phyloP scores from a whole-genome alignment of 805 yeast genomes.

The Myxozyma geophila region DNA sequence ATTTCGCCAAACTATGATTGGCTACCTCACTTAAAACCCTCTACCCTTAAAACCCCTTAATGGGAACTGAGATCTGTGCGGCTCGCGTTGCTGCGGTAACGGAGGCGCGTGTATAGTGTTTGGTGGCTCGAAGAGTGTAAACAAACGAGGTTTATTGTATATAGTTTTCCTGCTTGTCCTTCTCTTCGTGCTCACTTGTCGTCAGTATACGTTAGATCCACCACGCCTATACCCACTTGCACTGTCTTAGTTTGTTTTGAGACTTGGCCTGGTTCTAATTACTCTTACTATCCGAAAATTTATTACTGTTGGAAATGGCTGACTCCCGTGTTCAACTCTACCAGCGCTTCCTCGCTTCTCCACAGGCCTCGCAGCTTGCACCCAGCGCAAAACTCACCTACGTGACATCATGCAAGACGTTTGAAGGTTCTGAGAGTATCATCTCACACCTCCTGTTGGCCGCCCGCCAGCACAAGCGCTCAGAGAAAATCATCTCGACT shows the following conservation, averaged over 20 bases:
- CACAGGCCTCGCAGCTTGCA: conserved; percentile 17
- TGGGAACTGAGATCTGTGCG: not conserved
- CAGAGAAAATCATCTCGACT: conserved; percentile 32
- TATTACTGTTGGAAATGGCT: not conserved
- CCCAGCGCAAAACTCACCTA: conserved; percentile 29
- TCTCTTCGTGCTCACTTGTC: not conserved
- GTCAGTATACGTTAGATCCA: no score
- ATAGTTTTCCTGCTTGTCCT: not conserved
- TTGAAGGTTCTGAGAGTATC: conserved; percentile 33
- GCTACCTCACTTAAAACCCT: not conserved
- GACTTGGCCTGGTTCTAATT: no score
- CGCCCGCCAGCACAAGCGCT: conserved; percentile 30
- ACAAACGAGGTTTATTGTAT: not conserved
- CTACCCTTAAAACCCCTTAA: not conserved
- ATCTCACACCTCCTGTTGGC: conserved; percentile 32
- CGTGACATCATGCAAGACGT: conserved; percentile 35
- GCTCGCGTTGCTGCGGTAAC: conserved; percentile 10
- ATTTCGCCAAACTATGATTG: not conserved
- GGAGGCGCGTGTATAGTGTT: not conserved
- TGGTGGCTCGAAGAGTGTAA: not conserved
- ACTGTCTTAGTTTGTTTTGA: no score
- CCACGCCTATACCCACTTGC: no score
- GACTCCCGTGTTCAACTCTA: conserved; percentile 18
- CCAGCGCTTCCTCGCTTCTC: conserved; percentile 20
- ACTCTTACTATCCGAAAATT: no score